phyloP scores from a whole-genome alignment of 176 grass and related monocot species.

The sorghum (Sorghum bicolor) region DNA sequence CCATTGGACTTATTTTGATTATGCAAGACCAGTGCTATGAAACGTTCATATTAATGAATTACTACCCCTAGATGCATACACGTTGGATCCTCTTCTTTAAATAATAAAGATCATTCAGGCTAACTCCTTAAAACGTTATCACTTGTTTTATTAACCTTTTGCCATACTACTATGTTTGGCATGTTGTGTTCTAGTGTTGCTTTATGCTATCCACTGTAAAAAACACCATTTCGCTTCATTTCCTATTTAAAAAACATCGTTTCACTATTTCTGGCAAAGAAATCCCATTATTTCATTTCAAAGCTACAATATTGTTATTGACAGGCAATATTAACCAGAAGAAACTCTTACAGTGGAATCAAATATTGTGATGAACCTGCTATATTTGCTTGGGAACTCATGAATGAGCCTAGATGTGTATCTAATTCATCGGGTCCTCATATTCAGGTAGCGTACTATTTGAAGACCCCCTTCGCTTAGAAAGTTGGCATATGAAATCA shows the following conservation, averaged over 20 bases:
- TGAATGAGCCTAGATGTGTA: constrained; percentile 91
- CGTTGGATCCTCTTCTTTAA: background rate
- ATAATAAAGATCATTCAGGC: background rate
- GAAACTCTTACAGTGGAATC: constrained; percentile 87
- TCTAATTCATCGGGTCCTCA: constrained; percentile 69
- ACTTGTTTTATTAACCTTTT: background rate
- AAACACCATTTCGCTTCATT: background rate
- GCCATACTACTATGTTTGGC: background rate
- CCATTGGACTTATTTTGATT: background rate
- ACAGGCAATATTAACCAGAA: constrained; percentile 77
- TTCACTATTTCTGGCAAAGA: background rate
- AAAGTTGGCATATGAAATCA: background rate
- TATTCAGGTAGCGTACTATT: constrained; percentile 59
- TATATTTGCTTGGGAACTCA: constrained; percentile 98
- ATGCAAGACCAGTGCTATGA: background rate
- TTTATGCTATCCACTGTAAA: background rate
- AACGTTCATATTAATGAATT: background rate
- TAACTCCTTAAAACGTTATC: background rate
- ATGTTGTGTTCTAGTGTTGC: background rate
- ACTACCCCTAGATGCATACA: background rate
- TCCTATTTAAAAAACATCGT: background rate
- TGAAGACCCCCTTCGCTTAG: background rate
- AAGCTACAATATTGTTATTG: constrained; percentile 3
- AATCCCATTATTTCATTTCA: background rate
- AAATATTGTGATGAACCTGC: constrained; percentile 85